Conservation (phyloP, 1,284 basidiomycete genomes). For the Cutaneotrichosporon arboriforme region DNA sequence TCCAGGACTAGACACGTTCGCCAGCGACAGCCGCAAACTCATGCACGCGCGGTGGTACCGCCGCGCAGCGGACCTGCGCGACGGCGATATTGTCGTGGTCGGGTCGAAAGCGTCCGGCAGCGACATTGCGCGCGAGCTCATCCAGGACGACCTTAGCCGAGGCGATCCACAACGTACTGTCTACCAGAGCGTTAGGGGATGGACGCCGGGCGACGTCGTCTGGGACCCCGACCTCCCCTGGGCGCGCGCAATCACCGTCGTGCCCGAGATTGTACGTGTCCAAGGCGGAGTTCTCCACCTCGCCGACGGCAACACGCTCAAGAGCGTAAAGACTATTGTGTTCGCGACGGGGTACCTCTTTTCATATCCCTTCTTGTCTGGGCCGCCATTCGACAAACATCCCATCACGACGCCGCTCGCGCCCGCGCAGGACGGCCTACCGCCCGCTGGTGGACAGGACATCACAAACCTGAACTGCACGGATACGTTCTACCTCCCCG, state of each 20-base stretch:
- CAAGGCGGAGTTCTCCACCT: conserved; percentile 18
- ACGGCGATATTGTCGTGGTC: conserved; percentile 51
- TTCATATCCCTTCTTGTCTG: conserved; percentile 44
- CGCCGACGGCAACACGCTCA: conserved; percentile 14
- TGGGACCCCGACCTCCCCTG: conserved; percentile 28
- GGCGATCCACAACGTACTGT: conserved; percentile 30
- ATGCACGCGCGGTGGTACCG: conserved; percentile 52
- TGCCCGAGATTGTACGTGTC: conserved; percentile 40
- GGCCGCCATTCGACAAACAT: conserved; percentile 15
- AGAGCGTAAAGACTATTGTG: conserved; percentile 44
- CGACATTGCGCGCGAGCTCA: conserved; percentile 53
- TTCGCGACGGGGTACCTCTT: conserved; percentile 52
- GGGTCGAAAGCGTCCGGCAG: conserved; percentile 53
- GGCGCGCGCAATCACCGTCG: conserved; percentile 32
- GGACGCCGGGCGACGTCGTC: conserved; percentile 1
- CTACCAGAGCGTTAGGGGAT: conserved; percentile 36
- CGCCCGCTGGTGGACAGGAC: conserved; percentile 18
- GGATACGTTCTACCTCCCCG: conserved; percentile 42
- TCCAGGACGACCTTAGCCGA: conserved; percentile 27
- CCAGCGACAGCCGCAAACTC: conserved; percentile 32
- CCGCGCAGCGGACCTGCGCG: conserved; percentile 34
- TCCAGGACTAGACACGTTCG: conserved; percentile 44
- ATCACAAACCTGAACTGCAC: conserved; percentile 20
- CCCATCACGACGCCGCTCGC: conserved; percentile 18
- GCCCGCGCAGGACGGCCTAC: conserved; percentile 7